Percentiles rank a stretch among this genome's conserved stretches.
These are phyloP conservation scores for Termitomyces sp. DNA, from an alignment of 768 basidiomycete species.

Conservation along the genomic window DNA sequence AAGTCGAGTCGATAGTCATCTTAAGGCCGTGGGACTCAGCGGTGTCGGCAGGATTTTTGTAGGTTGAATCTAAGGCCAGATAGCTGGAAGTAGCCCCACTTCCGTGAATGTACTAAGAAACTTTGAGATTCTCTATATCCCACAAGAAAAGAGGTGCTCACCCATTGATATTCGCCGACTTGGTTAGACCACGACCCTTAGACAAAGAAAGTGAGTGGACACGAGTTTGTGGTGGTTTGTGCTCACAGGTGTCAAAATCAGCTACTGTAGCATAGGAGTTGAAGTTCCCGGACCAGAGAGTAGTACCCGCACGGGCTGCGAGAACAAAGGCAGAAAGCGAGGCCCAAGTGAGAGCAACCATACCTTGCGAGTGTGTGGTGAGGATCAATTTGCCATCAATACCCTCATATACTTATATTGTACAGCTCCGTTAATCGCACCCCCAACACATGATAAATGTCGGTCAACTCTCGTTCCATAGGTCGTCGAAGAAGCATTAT, in stretches of 20 bases:
- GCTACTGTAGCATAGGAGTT: constrained; percentile 40
- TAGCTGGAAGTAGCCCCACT: constrained; percentile 47
- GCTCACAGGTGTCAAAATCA: constrained; percentile 52
- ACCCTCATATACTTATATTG: constrained; percentile 14
- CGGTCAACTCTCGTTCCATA: constrained; percentile 28
- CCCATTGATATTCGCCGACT: constrained; percentile 59
- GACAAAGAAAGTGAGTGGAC: neutral
- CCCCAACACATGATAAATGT: constrained; percentile 23
- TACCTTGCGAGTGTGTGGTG: neutral
- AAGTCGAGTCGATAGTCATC: constrained; percentile 50
- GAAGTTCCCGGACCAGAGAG: constrained; percentile 54
- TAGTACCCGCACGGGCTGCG: constrained; percentile 43
- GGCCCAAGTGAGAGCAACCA: constrained; percentile 27
- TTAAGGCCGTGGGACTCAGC: constrained; percentile 48
- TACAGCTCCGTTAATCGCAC: neutral
- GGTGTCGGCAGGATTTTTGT: constrained; percentile 58
- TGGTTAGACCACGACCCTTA: constrained; percentile 55
- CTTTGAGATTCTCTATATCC: neutral
- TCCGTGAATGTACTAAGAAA: constrained; percentile 51
- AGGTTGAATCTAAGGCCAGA: constrained; percentile 44
- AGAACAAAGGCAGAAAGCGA: constrained; percentile 30
- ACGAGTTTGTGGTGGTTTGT: too few relatives aligned
- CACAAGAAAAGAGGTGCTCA: constrained; percentile 15
- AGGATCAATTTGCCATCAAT: neutral
- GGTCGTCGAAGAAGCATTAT: constrained; percentile 18